phyloP scores from a whole-genome alignment of 2,329 filamentous ascomycete genomes.

The Fusarium sp. region DNA sequence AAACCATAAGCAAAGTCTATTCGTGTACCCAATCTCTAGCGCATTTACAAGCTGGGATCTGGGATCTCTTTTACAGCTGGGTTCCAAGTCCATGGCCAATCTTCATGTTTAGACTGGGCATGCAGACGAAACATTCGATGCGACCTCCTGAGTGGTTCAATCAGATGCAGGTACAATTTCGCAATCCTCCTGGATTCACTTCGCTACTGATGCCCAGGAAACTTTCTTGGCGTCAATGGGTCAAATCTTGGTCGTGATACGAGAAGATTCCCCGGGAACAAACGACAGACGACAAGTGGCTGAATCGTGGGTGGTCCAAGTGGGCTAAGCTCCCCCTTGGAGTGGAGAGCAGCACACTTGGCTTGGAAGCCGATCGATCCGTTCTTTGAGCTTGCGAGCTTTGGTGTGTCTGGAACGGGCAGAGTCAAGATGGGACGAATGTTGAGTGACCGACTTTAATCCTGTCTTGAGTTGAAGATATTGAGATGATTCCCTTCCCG shows the following conservation, averaged over 20 bases:
- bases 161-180: slow-evolving; percentile 3
- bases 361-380: slow-evolving; percentile 32
- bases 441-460: background rate
- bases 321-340: slow-evolving; percentile 24
- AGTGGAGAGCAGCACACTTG: slow-evolving; percentile 29
- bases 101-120: slow-evolving; percentile 20
- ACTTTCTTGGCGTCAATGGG: background rate
- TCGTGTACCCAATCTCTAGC: slow-evolving; percentile 20
- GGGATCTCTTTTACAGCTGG: slow-evolving; percentile 15
- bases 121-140: slow-evolving; percentile 24
- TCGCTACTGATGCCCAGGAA: background rate
- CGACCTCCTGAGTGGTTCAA: slow-evolving; percentile 13
- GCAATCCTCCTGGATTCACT: background rate
- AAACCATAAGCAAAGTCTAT: slow-evolving; percentile 30
- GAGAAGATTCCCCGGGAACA: background rate
- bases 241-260: background rate
- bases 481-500: background rate
- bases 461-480: background rate
- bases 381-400: slow-evolving; percentile 7
- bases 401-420: background rate
- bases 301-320: background rate
- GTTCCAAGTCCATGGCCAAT: slow-evolving; percentile 12
- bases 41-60: slow-evolving; percentile 24
- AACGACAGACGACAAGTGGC: background rate
- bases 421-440: background rate